Percentiles rank a stretch among this genome's conserved stretches.
Conservation (phyloP, 2,329 filamentous ascomycete species). For the Zymoseptoria pseudotritici region DNA sequence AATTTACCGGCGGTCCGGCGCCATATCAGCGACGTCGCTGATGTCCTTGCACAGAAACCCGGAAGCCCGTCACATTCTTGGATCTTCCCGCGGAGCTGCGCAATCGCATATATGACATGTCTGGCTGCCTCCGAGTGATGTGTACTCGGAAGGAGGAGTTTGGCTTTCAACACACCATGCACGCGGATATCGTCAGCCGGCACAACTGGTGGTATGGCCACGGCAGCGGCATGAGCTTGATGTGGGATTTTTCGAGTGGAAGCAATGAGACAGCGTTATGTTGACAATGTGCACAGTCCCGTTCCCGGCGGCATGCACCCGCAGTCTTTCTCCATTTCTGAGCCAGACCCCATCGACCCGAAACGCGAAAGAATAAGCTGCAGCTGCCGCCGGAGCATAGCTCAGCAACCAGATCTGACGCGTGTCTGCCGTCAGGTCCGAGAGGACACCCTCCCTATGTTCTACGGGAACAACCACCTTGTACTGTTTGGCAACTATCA, state of each 20-base stretch:
- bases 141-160: not conserved
- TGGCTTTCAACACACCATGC: not conserved
- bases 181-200: not conserved
- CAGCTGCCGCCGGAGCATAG: not conserved
- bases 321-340: not conserved
- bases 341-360: not conserved
- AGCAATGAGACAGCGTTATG: not conserved
- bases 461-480: slow-evolving; percentile 11
- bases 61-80: slow-evolving; percentile 4
- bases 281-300: not conserved
- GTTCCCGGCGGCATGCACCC: not conserved
- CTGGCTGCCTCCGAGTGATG: slow-evolving; percentile 8
- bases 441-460: slow-evolving; percentile 9
- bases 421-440: slow-evolving; percentile 8
- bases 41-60: not conserved
- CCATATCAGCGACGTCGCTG: not conserved
- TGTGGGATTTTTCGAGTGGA: not conserved
- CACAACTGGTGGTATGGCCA: not conserved
- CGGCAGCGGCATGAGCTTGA: not conserved
- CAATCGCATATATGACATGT: slow-evolving; percentile 10
- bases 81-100: slow-evolving; percentile 11
- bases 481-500: not conserved
- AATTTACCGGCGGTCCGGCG: not conserved
- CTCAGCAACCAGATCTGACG: slow-evolving; percentile 9
- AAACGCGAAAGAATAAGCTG: not conserved